A percentile compares a stretch with the other conserved stretches of the same genome.
Evolutionary conservation across 441 rosid species (phyloP).

Genomic region (Gossypium aridum): DNA sequence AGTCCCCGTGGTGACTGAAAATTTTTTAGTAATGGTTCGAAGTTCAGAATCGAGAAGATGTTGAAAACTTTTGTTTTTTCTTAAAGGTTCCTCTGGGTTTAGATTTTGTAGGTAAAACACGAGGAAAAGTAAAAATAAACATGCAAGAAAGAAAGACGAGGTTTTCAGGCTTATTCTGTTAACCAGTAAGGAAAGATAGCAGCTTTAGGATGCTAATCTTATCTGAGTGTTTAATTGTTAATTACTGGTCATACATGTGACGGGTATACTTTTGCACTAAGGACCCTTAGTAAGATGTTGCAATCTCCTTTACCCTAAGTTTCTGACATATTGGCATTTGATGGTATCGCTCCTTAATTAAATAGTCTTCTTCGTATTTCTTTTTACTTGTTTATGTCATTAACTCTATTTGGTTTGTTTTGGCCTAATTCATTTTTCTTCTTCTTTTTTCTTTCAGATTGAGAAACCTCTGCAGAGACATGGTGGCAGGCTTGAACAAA

Average conservation of each 20-base stretch:
- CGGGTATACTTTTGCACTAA: not conserved
- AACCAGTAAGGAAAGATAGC: not conserved
- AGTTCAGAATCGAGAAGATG: not conserved
- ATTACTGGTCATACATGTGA: not conserved
- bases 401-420: not conserved
- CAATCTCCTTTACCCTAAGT: not conserved
- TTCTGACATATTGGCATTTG: not conserved
- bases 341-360: not conserved
- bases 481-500: slow-evolving; percentile 97
- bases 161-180: not conserved
- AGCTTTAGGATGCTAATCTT: not conserved
- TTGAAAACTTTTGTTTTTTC: not conserved
- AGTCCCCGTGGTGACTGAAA: not conserved
- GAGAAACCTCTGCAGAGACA: slow-evolving; percentile 90
- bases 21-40: not conserved
- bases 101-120: not conserved
- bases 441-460: slow-evolving; percentile 37
- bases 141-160: not conserved
- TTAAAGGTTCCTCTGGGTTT: not conserved
- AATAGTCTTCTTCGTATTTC: not conserved
- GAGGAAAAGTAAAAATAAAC: not conserved
- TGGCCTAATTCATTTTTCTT: not conserved
- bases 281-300: not conserved
- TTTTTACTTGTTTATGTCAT: not conserved
- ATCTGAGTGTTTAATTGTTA: not conserved